phyloP scores from a whole-genome alignment of 176 grass and related monocot genomes.

The Bolboschoenus planiculmis region DNA sequence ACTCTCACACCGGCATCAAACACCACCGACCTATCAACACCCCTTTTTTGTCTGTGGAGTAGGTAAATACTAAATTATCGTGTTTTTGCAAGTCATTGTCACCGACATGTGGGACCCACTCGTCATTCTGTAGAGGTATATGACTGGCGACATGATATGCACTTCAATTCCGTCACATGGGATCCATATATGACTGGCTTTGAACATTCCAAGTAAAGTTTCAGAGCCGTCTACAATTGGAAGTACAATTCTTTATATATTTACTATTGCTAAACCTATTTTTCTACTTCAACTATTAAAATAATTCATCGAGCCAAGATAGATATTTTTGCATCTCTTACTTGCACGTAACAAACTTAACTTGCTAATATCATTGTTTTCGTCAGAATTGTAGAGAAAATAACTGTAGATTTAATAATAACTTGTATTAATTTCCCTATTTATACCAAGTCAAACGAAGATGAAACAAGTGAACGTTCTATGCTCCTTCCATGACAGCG shows the following conservation, averaged over 20 bases:
- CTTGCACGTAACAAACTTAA: neutral
- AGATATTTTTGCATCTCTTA: neutral
- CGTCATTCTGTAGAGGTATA: too few species aligned
- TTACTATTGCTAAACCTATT: too few species aligned
- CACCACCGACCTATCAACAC: neutral
- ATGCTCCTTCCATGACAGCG: constrained; percentile 28
- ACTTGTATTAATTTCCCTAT: neutral
- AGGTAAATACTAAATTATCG: neutral
- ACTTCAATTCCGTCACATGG: neutral
- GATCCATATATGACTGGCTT: neutral
- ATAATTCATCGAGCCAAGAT: neutral
- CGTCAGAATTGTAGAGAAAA: neutral
- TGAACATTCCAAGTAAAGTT: neutral
- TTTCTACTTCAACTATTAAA: too few species aligned
- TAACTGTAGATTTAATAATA: neutral
- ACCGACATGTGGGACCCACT: too few species aligned
- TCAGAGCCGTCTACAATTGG: too few species aligned
- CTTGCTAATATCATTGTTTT: neutral
- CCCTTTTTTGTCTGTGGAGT: neutral
- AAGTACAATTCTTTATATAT: too few species aligned
- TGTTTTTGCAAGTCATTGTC: neutral
- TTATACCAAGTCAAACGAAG: constrained; percentile 20
- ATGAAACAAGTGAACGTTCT: constrained; percentile 25
- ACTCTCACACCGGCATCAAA: constrained; percentile 8
- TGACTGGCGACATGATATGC: neutral